A percentile compares a stretch with the other conserved stretches of the same genome.
Evolutionary conservation across 108 stramenopile genomes (phyloP).

Genomic region (Mediolabrus comicus): DNA sequence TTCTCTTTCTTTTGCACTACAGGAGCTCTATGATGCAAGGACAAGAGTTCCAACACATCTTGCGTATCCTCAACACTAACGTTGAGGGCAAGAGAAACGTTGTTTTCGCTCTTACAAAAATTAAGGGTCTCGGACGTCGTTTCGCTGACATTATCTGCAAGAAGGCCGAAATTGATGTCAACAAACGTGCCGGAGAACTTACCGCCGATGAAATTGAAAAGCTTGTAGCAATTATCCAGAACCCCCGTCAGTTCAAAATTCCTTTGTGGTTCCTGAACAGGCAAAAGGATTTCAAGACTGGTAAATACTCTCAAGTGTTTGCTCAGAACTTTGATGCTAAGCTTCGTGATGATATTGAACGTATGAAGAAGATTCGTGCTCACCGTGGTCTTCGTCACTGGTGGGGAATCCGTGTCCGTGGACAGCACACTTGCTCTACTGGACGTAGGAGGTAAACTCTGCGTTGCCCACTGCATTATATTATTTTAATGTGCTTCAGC

Average conservation of each 20-base stretch:
- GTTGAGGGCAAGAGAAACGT: conserved; percentile 99
- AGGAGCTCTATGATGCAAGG: conserved; percentile 89
- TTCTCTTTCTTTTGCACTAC: background rate
- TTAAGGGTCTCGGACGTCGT: conserved; percentile 98
- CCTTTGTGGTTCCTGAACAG: conserved; percentile 99
- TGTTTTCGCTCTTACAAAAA: conserved; percentile 97
- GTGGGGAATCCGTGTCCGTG: conserved; percentile 99
- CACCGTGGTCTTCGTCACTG: conserved; percentile 99
- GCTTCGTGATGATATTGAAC: conserved; percentile 99
- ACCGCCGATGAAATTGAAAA: conserved; percentile 99
- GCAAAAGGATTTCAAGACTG: conserved; percentile 99
- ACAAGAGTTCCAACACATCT: conserved; percentile 99
- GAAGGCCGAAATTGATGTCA: conserved; percentile 99
- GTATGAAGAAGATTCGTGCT: conserved; percentile 96
- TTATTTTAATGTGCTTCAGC: background rate
- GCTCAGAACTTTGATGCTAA: conserved; percentile 97
- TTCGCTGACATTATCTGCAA: conserved; percentile 99
- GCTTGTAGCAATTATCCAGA: conserved; percentile 97
- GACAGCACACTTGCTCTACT: conserved; percentile 99
- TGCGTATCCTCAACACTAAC: conserved; percentile 99
- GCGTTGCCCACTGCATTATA: conserved; percentile 1
- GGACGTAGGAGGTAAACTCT: conserved; percentile 84
- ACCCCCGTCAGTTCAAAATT: conserved; percentile 99
- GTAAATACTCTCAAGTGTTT: conserved; percentile 97
- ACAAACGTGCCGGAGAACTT: conserved; percentile 98